Conservation (phyloP, 176 grass and related monocot genomes). For the Urochloa ruziziensis region DNA sequence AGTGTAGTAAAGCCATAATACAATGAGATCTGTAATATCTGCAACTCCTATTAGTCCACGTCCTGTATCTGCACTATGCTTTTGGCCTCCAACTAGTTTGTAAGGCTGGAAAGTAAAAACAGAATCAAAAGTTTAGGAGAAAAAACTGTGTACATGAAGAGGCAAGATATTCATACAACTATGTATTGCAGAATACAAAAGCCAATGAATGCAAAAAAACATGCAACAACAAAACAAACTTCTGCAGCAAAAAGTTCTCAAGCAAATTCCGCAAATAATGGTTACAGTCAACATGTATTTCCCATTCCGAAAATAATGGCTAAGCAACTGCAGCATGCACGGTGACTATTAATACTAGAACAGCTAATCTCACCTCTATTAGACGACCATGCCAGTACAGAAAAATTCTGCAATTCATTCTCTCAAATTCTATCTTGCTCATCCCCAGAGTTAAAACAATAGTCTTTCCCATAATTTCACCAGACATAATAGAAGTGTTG, state of each 20-base stretch:
- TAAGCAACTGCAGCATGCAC: constrained; percentile 1
- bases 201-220: no score
- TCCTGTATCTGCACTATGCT: constrained; percentile 56
- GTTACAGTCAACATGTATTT: constrained; percentile 12
- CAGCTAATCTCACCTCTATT: constrained; percentile 53
- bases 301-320: not conserved
- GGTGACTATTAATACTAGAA: not conserved
- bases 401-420: constrained; percentile 67
- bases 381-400: constrained; percentile 87
- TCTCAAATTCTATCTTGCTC: constrained; percentile 63
- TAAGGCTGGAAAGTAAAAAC: constrained; percentile 61
- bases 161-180: not conserved
- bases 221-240: not conserved
- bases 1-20: constrained; percentile 11
- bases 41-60: constrained; percentile 71
- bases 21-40: constrained; percentile 72
- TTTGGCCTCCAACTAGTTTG: constrained; percentile 74
- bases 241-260: not conserved
- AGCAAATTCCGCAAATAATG: constrained; percentile 1
- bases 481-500: constrained; percentile 61
- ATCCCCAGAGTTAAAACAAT: constrained; percentile 61
- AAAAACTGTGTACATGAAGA: no score
- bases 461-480: constrained; percentile 59
- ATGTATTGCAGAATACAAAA: not conserved
- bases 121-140: not conserved